Evolutionary conservation across 2,329 filamentous ascomycete species (phyloP).

Genomic region (Colletotrichum sp.): DNA sequence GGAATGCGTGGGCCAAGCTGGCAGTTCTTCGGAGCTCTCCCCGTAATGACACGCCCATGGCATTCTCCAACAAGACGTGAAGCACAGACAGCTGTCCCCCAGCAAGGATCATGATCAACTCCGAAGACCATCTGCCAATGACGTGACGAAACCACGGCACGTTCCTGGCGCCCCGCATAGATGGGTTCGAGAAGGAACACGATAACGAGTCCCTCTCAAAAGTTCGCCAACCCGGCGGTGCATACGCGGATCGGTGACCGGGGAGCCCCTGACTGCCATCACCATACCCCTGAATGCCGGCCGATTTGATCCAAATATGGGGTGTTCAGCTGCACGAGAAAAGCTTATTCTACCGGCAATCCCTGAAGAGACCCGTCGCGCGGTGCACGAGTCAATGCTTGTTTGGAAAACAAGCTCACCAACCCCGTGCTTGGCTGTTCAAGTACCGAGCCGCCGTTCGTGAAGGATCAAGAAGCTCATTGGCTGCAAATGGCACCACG

Average conservation of each 20-base stretch:
- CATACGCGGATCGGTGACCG: background rate
- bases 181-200: background rate
- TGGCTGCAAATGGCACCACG: background rate
- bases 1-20: background rate
- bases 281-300: background rate
- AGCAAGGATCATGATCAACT: background rate
- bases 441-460: background rate
- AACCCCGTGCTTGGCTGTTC: constrained; percentile 1
- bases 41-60: background rate
- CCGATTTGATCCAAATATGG: background rate
- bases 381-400: constrained; percentile 13
- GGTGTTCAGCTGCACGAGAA: background rate
- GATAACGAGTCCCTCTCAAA: background rate
- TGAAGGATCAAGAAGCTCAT: background rate
- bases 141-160: background rate
- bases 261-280: background rate
- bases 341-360: background rate
- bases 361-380: background rate
- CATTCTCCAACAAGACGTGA: background rate
- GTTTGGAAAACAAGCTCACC: background rate
- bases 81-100: background rate
- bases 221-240: background rate
- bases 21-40: background rate
- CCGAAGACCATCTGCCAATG: background rate
- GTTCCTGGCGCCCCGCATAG: background rate